Base-by-base conservation (phyloP, 1,139 yeast genomes). In the Nadsonia starkeyi-henricii region DNA sequence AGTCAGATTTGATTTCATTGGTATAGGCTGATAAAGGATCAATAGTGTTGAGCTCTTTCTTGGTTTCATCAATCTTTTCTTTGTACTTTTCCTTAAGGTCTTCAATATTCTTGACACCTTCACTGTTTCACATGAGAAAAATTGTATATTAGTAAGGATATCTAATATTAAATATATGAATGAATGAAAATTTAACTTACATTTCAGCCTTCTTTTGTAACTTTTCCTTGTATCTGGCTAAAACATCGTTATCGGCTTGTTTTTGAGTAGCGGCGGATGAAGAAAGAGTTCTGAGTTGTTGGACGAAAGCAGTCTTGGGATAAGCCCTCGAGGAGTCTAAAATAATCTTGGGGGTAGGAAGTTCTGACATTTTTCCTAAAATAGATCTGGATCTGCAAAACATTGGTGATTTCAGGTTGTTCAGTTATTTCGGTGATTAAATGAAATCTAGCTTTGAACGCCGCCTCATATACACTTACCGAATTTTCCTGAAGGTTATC, bases 21-120 rank as follows among this genome's bases (percentile, higher is more conserved):
- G 63, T 59, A 49, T 61, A 62, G 49, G 42, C 42, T 49, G 75
- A 71, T 53, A 85, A 67, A 0, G 94, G 94, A 60, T 85, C 95
- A 17, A 81, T 67, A 49, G 72, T 74, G 60, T 72, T 73, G 55
- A 82, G 66, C 52, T 77, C 77, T 54, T 69, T 70, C 62, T 78
- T 81, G 51, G 72, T 76, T 41, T 65, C 62, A 42, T 73, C 78
- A 45, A 86, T 77, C 44, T 77, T 74, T 36, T 78, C 83, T 57
- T 80, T 78, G 53, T 83, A 65, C 56, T 75, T 76, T 45, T 69
- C 75, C 58, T 81, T 76, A 55, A 89, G 68, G 52, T 84, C 85
- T 12, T 78, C 79, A 2, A 85, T 68, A 43, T 74, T 66, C 2
- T 67, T 58, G 5, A 70, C 68, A 12, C 79, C 80, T 26, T 69